These are phyloP conservation scores for Catharanthus roseus DNA, from an alignment of 257 asterid species.

Conservation along the genomic window DNA sequence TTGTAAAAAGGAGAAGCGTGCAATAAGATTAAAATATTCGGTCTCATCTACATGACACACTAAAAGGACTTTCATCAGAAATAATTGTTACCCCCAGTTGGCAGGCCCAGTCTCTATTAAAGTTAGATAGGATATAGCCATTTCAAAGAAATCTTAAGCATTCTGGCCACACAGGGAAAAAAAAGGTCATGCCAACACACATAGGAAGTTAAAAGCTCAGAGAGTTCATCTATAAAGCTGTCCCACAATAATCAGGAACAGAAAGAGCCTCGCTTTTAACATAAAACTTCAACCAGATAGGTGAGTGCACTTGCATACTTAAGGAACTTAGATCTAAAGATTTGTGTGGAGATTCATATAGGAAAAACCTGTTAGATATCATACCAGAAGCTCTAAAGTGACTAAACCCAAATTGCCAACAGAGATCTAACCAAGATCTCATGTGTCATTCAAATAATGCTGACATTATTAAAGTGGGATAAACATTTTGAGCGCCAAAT, in stretches of 20 bases:
- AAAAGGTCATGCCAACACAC: background rate
- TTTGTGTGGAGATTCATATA: background rate
- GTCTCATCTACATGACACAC: background rate
- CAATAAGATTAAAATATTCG: background rate
- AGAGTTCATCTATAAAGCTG: constrained; percentile 1
- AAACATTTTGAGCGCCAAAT: background rate
- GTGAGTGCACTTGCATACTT: background rate
- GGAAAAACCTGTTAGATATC: background rate
- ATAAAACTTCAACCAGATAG: background rate
- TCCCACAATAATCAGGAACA: background rate
- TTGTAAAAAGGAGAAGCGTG: background rate
- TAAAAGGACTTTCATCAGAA: too few species aligned
- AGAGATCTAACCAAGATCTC: background rate
- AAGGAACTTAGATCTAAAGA: background rate
- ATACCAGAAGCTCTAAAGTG: background rate
- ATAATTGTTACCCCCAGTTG: background rate
- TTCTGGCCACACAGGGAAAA: background rate
- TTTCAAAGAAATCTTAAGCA: background rate
- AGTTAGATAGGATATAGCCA: background rate
- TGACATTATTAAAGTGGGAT: background rate
- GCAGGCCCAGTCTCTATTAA: background rate
- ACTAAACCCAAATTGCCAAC: background rate
- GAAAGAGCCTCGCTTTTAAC: background rate
- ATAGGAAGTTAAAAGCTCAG: background rate
- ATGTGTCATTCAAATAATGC: background rate